Evolutionary conservation across 2,329 filamentous ascomycete species (phyloP), one percentile per base, ranked within the genome.

Genomic region (Scopulariopsis brevicaulis): DNA sequence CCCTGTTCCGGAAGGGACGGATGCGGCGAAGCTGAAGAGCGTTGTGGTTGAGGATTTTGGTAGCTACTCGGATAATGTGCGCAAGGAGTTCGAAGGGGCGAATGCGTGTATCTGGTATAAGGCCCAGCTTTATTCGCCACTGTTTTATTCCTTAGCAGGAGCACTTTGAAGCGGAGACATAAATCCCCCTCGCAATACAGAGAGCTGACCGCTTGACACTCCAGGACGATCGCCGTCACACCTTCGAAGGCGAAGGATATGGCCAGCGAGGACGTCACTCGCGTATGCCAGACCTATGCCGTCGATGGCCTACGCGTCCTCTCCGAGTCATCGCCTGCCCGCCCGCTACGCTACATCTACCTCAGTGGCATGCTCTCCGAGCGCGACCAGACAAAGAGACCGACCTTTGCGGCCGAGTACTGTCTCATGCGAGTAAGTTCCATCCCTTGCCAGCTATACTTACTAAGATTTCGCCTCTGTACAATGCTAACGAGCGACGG

Each of bases 311-410:
- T 77, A 24, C 63, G 74, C n/a, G 67, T 69, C 0, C 69, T 77
- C 2, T 63, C 65, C 7, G 62, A 68, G 8, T 56, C 57, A 18
- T 57, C 60, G 0, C 56, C 61, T 2, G 54, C 60, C 15, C 68
- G 65, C 51, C 73, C 76, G 0, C 67, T 79, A 37, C 72, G 72
- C 1, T 80, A 79, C 59, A 55, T 79, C 2, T 80, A 79, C 63
- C 70, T 77, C 60, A 82, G 78, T 61, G 80, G 78, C 2, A 62
- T 66, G 1, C 66, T 64, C 1, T 69, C 70, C 2, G 71, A 74
- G 61, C 71, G 76, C 1, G 78, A 82, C 53, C 74, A 68, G 22
- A 70, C 63, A 14, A 74, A 78, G 64, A 75, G 66, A 56, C 73
- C 71, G 1, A 63, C 60, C 59, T 62, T 71, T 8, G 62, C 72